Base-by-base conservation (phyloP, 352 stramenopile genomes). In the Globisporangium nodosum region DNA sequence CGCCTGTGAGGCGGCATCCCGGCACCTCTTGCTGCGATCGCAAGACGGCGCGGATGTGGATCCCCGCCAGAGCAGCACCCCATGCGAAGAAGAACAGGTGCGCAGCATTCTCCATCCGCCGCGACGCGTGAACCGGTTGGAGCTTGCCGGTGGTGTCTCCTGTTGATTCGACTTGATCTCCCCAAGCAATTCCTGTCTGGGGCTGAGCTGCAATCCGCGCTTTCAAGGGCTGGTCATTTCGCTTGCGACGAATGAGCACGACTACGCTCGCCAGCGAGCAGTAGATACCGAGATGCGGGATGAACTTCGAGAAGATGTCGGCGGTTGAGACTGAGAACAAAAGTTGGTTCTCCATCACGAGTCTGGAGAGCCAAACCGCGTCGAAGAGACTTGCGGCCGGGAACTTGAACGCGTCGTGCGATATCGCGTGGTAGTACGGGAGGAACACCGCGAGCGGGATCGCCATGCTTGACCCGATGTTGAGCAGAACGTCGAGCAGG, bases 281-380 rank as follows among this genome's bases (percentile, higher is more conserved):
- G 43, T 63, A 71, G 33, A 71, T 69, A 24, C 56, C 63, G 8
- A 69, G 7, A 42, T 71, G 63, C 6, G 59, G 64, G 0, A 74
- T 49, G 15, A 74, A 42, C 57, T 62, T 71, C 20, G 59, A 64
- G 27, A 66, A 5, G 13, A 54, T 52, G 45, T 69, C 67, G 15
- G 33, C 35, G 7, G 35, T 47, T 5, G 60, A 52, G 2, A 61
- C 30, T 20, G 65, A 64, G 21, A 72, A 68, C 1, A 72, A 27
- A 13, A 61, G 45, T 30, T 58, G 50, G 56, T 63, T 70, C 50
- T 72, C 61, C 48, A 67, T 66, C 15, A 67, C 53, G 46, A 72
- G 47, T 13, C 65, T 62, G 11, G 50, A 48, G 43, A 70, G 60
- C 57, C 53, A 68, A 16, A 68, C 40, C 57, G 63, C 54, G 55